Percentiles rank a stretch among this genome's conserved stretches.
Evolutionary conservation across 2,329 filamentous ascomycete genomes (phyloP).

Genomic region (Sporothrix schenckii): DNA sequence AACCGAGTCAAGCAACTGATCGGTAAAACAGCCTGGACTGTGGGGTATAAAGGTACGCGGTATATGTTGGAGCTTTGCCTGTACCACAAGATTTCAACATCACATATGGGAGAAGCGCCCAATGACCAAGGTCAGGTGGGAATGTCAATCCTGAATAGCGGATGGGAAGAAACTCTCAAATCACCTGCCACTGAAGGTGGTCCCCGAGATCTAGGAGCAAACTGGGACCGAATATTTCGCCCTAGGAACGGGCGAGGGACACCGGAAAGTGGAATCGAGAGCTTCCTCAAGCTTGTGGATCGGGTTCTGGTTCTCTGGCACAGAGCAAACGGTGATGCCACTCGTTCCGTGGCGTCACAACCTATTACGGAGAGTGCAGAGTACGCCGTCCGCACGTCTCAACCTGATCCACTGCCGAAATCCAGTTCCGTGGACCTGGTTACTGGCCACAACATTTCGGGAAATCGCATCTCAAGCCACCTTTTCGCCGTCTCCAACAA

Average conservation of each 20-base stretch:
- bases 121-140: slow-evolving; percentile 3
- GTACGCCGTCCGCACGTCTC: background rate
- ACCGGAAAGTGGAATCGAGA: slow-evolving; percentile 16
- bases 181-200: background rate
- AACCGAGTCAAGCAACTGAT: slow-evolving; percentile 40
- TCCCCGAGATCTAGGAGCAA: slow-evolving; percentile 31
- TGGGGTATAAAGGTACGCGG: slow-evolving; percentile 40
- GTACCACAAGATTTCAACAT: slow-evolving; percentile 42
- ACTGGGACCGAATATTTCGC: slow-evolving; percentile 30
- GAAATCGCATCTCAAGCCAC: background rate
- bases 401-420: background rate
- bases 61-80: slow-evolving; percentile 46
- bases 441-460: background rate
- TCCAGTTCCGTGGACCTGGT: background rate
- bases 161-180: slow-evolving; percentile 29
- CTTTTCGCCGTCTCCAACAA: background rate
- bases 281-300: slow-evolving; percentile 26
- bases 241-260: background rate
- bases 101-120: background rate
- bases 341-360: background rate
- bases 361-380: background rate
- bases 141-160: slow-evolving; percentile 21
- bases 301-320: background rate
- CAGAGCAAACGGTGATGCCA: background rate
- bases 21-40: slow-evolving; percentile 44